phyloP scores from a whole-genome alignment of 1,284 basidiomycete species.

The Trichosporon sp. region DNA sequence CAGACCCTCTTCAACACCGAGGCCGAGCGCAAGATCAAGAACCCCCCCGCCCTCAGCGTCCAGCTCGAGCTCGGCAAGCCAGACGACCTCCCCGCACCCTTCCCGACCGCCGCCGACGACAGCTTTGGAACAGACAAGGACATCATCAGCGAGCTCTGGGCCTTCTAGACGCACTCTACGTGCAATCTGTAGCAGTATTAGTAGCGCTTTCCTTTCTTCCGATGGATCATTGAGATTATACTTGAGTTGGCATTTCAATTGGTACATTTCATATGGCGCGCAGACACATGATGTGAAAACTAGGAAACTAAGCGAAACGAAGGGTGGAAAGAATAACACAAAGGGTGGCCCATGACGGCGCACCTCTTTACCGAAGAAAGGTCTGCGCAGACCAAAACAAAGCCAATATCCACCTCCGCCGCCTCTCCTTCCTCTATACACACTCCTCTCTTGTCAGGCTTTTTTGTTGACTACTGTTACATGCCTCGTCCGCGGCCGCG shows the following conservation, averaged over 20 bases:
- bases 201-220: neutral
- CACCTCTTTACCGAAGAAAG: neutral
- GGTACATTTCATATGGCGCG: neutral
- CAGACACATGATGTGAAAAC: neutral
- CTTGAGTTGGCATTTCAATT: neutral
- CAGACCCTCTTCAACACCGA: conserved; percentile 86
- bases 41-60: conserved; percentile 62
- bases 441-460: neutral
- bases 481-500: conserved; percentile 21
- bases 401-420: neutral
- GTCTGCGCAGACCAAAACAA: conserved; percentile 3
- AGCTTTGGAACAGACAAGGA: conserved; percentile 8
- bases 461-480: conserved; percentile 2
- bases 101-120: neutral
- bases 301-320: conserved; percentile 13
- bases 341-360: neutral
- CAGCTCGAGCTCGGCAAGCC: conserved; percentile 29
- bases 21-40: conserved; percentile 69
- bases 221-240: neutral
- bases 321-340: conserved; percentile 6
- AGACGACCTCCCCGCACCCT: conserved; percentile 6
- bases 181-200: neutral
- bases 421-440: neutral
- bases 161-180: conserved; percentile 6
- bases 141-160: conserved; percentile 14